These are phyloP conservation scores for Wickerhamomyces sp. DNA, from an alignment of 1,139 yeast species.

Conservation along the genomic window DNA sequence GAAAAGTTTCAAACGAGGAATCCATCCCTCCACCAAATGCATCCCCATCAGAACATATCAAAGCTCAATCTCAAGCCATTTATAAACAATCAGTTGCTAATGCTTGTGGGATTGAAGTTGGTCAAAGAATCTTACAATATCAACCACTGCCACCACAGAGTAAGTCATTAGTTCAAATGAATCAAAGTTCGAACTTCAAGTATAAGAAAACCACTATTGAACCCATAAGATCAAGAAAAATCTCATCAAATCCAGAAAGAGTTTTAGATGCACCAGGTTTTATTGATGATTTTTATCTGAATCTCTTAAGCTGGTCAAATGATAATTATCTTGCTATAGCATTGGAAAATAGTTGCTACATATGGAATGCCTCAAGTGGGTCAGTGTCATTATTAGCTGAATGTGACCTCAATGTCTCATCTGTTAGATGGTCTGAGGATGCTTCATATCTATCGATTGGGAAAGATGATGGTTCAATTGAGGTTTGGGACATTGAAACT, in stretches of 20 bases:
- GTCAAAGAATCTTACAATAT: conserved; percentile 80
- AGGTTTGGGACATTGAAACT: conserved; percentile 92
- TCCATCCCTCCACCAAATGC: conserved; percentile 38
- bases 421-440: conserved; percentile 89
- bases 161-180: conserved; percentile 51
- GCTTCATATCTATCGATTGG: conserved; percentile 87
- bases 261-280: conserved; percentile 96
- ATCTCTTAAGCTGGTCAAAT: conserved; percentile 83
- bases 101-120: conserved; percentile 87
- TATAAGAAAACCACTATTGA: conserved; percentile 29
- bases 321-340: conserved; percentile 87
- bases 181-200: conserved; percentile 26
- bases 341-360: conserved; percentile 74
- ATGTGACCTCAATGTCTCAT: conserved; percentile 56
- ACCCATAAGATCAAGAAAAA: conserved; percentile 48
- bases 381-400: conserved; percentile 69
- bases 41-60: conserved; percentile 50
- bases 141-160: conserved; percentile 80
- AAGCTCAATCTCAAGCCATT: conserved; percentile 63
- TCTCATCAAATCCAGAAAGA: conserved; percentile 87
- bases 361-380: conserved; percentile 91
- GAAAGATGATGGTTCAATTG: conserved; percentile 75
- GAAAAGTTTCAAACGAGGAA: conserved; percentile 31
- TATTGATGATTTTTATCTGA: conserved; percentile 87
- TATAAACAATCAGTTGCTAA: conserved; percentile 87